Conservation (phyloP, 1,284 basidiomycete genomes). For the Boletus sp. region DNA sequence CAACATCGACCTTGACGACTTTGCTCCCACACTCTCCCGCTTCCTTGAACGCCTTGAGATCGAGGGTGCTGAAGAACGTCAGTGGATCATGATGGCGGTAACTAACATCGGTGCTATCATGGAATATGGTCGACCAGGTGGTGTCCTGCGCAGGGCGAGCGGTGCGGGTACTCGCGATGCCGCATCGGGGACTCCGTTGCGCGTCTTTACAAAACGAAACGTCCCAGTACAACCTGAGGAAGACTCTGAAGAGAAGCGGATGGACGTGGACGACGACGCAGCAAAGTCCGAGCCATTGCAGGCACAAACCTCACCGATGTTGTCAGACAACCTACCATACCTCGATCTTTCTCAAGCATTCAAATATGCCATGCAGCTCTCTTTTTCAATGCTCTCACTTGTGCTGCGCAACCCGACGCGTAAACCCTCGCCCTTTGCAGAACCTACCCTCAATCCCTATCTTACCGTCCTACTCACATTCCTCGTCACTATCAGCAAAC, state of each 20-base stretch:
- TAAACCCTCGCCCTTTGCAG: constrained; percentile 52
- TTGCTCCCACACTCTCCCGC: constrained; percentile 73
- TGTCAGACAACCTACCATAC: constrained; percentile 33
- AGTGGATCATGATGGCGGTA: constrained; percentile 95
- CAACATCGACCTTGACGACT: constrained; percentile 89
- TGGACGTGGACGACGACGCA: constrained; percentile 64
- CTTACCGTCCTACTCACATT: constrained; percentile 86
- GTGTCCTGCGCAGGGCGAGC: constrained; percentile 62
- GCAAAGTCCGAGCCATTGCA: constrained; percentile 13
- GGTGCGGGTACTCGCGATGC: constrained; percentile 39
- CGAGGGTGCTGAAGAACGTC: constrained; percentile 75
- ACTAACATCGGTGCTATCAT: constrained; percentile 80
- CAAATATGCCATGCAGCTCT: constrained; percentile 73
- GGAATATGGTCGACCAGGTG: constrained; percentile 79
- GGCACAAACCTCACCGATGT: constrained; percentile 36
- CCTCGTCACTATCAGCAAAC: constrained; percentile 71
- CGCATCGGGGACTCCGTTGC: constrained; percentile 35
- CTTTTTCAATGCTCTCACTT: constrained; percentile 75
- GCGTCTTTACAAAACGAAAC: constrained; percentile 44
- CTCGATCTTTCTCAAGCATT: constrained; percentile 59
- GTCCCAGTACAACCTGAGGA: constrained; percentile 27
- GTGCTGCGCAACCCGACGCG: constrained; percentile 65
- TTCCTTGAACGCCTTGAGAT: constrained; percentile 85
- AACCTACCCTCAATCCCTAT: constrained; percentile 78
- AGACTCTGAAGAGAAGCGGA: constrained; percentile 52